phyloP scores from a whole-genome alignment of 2,329 filamentous ascomycete species.

The Periconia sp. region DNA sequence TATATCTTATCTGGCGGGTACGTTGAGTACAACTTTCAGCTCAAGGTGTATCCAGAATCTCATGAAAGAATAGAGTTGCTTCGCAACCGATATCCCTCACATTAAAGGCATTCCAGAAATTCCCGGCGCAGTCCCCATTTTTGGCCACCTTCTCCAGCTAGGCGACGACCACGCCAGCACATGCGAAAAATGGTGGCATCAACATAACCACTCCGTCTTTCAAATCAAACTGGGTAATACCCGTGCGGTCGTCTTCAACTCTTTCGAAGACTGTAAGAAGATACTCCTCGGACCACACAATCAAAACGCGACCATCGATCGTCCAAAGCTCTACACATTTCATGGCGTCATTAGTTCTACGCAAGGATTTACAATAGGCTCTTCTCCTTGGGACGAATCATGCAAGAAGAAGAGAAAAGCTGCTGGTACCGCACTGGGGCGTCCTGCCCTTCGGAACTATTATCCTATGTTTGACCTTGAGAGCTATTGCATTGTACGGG shows the following conservation, averaged over 20 bases:
- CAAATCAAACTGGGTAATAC: slow-evolving; percentile 58
- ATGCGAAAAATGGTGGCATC: slow-evolving; percentile 54
- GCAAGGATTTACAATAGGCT: slow-evolving; percentile 46
- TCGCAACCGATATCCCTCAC: slow-evolving; percentile 50
- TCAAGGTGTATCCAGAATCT: not conserved
- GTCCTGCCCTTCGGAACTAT: slow-evolving; percentile 52
- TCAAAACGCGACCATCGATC: slow-evolving; percentile 54
- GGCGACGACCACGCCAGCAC: slow-evolving; percentile 57
- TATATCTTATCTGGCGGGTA: not conserved
- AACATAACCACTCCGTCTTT: slow-evolving; percentile 52
- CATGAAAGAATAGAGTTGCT: not conserved
- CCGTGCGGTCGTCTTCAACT: slow-evolving; percentile 56
- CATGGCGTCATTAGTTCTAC: slow-evolving; percentile 50
- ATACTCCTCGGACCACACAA: slow-evolving; percentile 50
- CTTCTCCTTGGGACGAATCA: slow-evolving; percentile 56
- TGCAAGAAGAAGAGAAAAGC: slow-evolving; percentile 58
- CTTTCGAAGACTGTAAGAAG: slow-evolving; percentile 55
- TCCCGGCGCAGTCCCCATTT: slow-evolving; percentile 53
- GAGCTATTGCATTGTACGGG: slow-evolving; percentile 53
- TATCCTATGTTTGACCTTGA: slow-evolving; percentile 58
- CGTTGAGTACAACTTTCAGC: not conserved
- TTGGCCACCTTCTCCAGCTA: slow-evolving; percentile 54
- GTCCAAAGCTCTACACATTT: slow-evolving; percentile 56
- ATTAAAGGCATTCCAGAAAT: slow-evolving; percentile 55
- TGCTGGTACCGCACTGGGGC: slow-evolving; percentile 50